Evolutionary conservation across 2,329 filamentous ascomycete genomes (phyloP).

Genomic region (Pseudogymnoascus sp.): DNA sequence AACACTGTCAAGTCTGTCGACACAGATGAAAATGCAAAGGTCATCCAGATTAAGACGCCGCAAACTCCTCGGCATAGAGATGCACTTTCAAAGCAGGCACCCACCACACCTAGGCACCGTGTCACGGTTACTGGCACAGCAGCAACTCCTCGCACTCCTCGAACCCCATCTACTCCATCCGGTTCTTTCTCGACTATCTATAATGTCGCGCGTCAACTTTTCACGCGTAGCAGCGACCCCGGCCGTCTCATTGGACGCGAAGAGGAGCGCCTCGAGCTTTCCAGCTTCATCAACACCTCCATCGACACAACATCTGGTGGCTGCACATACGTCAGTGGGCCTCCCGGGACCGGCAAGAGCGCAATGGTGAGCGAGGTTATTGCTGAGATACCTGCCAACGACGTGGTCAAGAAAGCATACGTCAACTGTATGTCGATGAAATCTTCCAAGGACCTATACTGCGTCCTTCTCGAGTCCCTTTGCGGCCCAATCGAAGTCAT

Average conservation of each 20-base stretch:
- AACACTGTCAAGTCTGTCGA: conserved; percentile 30
- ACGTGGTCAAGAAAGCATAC: conserved; percentile 59
- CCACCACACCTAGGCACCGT: conserved; percentile 74
- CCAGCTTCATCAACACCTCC: conserved; percentile 58
- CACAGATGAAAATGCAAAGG: conserved; percentile 37
- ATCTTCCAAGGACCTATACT: conserved; percentile 76
- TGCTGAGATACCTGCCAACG: conserved; percentile 43
- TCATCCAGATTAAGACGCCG: conserved; percentile 53
- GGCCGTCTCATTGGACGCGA: conserved; percentile 28
- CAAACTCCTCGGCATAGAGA: conserved; percentile 72
- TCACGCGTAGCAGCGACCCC: conserved; percentile 50
- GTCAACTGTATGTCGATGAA: conserved; percentile 98
- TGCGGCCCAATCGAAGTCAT: conserved; percentile 50
- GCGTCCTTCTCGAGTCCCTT: conserved; percentile 64
- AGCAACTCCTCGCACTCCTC: conserved; percentile 69
- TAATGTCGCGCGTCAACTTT: conserved; percentile 77
- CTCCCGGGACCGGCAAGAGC: conserved; percentile 93
- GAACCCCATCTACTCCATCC: conserved; percentile 63
- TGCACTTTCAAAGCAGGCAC: conserved; percentile 59
- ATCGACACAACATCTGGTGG: conserved; percentile 56
- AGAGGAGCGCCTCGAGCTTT: conserved; percentile 54
- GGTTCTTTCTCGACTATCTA: conserved; percentile 66
- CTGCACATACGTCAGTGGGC: conserved; percentile 90
- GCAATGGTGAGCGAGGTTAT: conserved; percentile 81
- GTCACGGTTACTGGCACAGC: conserved; percentile 69